A percentile compares a stretch with the other conserved stretches of the same genome.
phyloP scores from a whole-genome alignment of 495 filamentous ascomycete species.

The Chaetomium fimeti region DNA sequence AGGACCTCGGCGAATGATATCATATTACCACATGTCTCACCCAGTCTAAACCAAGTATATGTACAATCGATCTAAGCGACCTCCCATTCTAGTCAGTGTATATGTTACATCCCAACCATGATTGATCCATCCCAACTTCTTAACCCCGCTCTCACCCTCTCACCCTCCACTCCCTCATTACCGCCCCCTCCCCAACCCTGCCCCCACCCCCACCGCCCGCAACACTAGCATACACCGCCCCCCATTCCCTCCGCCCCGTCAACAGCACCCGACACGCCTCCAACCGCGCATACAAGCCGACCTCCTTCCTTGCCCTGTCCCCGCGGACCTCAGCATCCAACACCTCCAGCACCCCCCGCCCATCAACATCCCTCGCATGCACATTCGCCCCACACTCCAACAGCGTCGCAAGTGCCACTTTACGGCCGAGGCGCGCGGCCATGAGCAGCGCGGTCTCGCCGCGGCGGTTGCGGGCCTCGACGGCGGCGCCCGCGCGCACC shows the following conservation, averaged over 20 bases:
- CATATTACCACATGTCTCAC: too few species aligned
- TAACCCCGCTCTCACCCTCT: not conserved
- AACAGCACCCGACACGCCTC: slow-evolving; percentile 37
- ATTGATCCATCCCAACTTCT: not conserved
- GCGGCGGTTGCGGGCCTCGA: slow-evolving; percentile 44
- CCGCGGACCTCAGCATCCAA: slow-evolving; percentile 33
- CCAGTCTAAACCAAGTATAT: too few species aligned
- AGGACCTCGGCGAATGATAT: too few species aligned
- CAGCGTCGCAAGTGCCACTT: slow-evolving; percentile 44
- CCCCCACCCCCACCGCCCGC: not conserved
- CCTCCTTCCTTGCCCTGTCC: slow-evolving; percentile 20
- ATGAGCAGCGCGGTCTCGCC: slow-evolving; percentile 51
- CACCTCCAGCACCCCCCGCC: slow-evolving; percentile 40
- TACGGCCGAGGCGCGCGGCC: slow-evolving; percentile 45
- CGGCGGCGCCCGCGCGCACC: slow-evolving; percentile 32
- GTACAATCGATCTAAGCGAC: too few species aligned
- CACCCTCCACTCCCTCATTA: slow-evolving; percentile 25
- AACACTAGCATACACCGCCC: slow-evolving; percentile 16
- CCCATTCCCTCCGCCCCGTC: slow-evolving; percentile 35
- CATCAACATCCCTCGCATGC: slow-evolving; percentile 41
- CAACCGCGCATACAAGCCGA: slow-evolving; percentile 32
- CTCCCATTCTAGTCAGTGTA: not conserved
- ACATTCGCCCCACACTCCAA: slow-evolving; percentile 46
- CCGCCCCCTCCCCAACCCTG: slow-evolving; percentile 3
- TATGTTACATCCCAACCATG: not conserved